A percentile compares a stretch with the other conserved stretches of the same genome.
These are phyloP conservation scores for Trichoderma semiorbis DNA, from an alignment of 2,329 filamentous ascomycete species.

Conservation along the genomic window DNA sequence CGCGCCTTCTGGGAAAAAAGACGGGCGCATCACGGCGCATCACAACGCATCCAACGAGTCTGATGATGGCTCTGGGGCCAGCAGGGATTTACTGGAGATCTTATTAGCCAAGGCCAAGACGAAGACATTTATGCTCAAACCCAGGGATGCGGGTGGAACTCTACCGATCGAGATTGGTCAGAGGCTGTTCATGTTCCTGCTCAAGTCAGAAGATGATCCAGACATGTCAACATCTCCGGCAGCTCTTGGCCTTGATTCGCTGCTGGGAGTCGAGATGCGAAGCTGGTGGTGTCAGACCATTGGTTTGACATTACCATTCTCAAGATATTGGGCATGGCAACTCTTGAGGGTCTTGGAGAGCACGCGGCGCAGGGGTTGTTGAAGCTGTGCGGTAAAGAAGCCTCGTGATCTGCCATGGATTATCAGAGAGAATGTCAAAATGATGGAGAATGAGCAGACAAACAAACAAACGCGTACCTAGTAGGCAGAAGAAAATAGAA, in stretches of 20 bases:
- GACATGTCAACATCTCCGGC: background rate
- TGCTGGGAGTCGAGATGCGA: background rate
- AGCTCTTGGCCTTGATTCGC: background rate
- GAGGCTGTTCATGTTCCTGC: background rate
- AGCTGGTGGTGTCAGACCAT: background rate
- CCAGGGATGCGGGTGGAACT: background rate
- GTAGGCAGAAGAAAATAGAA: background rate
- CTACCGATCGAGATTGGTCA: background rate
- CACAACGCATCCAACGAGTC: background rate
- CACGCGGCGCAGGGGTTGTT: background rate
- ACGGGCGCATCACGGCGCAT: background rate
- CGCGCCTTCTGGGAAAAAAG: background rate
- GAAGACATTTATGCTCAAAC: background rate
- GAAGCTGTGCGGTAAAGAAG: background rate
- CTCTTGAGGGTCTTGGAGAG: background rate
- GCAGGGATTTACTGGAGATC: background rate
- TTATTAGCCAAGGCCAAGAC: background rate
- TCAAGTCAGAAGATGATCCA: background rate
- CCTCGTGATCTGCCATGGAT: background rate
- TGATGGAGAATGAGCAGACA: background rate
- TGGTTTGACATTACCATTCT: background rate
- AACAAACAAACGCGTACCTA: background rate
- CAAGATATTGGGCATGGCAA: background rate
- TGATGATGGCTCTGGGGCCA: background rate
- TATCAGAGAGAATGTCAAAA: background rate